Conservation (phyloP, 1,284 basidiomycete genomes). For the Boletus smithii region DNA sequence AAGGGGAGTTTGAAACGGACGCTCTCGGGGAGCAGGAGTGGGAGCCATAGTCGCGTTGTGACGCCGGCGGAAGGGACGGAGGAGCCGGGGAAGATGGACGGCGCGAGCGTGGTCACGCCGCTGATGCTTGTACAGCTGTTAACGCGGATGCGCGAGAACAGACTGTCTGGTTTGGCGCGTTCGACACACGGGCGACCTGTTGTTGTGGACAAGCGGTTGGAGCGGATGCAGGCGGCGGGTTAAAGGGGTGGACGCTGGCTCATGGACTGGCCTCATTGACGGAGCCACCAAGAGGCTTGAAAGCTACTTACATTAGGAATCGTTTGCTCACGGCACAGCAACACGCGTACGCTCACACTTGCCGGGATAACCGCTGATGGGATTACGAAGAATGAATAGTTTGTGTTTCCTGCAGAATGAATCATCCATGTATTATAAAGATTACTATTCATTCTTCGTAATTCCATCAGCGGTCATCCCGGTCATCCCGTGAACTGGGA, state of each 20-base stretch:
- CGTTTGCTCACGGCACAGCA: too few relatives aligned
- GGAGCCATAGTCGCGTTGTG: conserved; percentile 21
- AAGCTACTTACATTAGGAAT: too few relatives aligned
- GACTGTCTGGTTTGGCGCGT: conserved; percentile 59
- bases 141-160: conserved; percentile 65
- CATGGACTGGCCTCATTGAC: too few relatives aligned
- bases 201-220: conserved; percentile 64
- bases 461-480: too few relatives aligned
- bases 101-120: conserved; percentile 45
- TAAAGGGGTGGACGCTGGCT: conserved; percentile 22
- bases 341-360: too few relatives aligned
- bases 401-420: too few relatives aligned
- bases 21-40: conserved; percentile 23
- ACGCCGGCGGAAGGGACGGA: conserved; percentile 22
- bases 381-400: too few relatives aligned
- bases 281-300: too few relatives aligned
- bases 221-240: conserved; percentile 62
- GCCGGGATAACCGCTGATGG: too few relatives aligned
- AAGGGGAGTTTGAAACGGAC: conserved; percentile 22
- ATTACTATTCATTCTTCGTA: too few relatives aligned
- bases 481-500: too few relatives aligned
- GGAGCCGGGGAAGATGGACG: conserved; percentile 14
- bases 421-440: too few relatives aligned
- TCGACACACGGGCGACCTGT: conserved; percentile 46
- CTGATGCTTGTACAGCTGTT: conserved; percentile 52